Evolutionary conservation across 495 filamentous ascomycete species (phyloP), one percentile per base, ranked within the genome.

Genomic region (Chaetomium cochliodes): DNA sequence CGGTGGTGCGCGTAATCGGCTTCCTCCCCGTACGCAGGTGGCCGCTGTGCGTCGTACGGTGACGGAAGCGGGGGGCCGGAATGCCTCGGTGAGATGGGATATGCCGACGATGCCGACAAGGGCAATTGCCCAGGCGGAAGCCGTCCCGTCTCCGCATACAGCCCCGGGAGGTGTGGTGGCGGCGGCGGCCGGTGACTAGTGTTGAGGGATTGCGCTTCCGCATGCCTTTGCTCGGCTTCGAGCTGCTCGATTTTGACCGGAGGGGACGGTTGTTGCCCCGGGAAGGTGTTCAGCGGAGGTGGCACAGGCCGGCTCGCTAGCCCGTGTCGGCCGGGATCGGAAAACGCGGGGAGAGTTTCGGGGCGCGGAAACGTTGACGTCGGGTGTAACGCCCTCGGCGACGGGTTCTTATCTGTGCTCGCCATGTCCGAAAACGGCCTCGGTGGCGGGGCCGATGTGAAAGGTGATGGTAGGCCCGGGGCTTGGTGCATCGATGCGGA

Each of bases 41-140:
- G 70, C 22, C 77, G 67, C 39, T 70, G 68, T 52, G 77, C 50
- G 7, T 82, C 79, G 55, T 78, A 82, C 0, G 79, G 75, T 3
- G 79, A 73, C 9, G 72, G 69, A 0, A 74, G 75, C 9, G 74
- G 46, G 5, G 75, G 74, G 25, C 71, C 72, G 8, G 64, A 71
- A 13, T 78, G 67, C 28, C 76, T 67, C 5, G 80, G 77, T 13
- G 80, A 78, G 15, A 76, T 70, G 42, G 78, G 76, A 47, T 77
- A 79, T 2, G 69, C 72, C n/a, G 79, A 78, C n/a, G 79, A 78
- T 2, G 69, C 72, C n/a, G 79, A 74, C 18, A 83, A 65, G 4
- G 80, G 79, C 20, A 73, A 63, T 56, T 78, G 76, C 4, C 75
- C 74, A 20, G 73, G 72, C 4, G 76, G 76, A 22, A 79, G 74